Evolutionary conservation across 768 basidiomycete genomes (phyloP), one percentile per base, ranked within the genome.

Genomic region (Pilatotrama ljubarskyi): DNA sequence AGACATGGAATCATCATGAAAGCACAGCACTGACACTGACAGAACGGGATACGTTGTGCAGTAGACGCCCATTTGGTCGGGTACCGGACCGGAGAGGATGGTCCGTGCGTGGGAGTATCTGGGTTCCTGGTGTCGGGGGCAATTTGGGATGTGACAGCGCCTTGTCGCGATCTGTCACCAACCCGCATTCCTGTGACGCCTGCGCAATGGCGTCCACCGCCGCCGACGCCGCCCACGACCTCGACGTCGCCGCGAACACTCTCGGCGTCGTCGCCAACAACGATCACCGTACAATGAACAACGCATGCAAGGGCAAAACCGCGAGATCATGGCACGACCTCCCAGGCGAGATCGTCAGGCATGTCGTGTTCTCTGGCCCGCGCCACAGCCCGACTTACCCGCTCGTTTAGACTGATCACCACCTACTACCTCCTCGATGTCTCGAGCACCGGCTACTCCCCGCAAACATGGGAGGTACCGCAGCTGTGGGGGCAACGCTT

Each of bases 301-400:
- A 18, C n/a, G 15, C 47, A 17, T 83, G 80, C 73, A 86, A 86
- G 66, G 85, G 85, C 53, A 87, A 86, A 69, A 73, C 74, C 18
- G 78, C 82, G 6, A 71, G 83, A 70, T 84, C 83, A 18, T 86
- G 85, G 85, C 78, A 78, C n/a, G 80, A 85, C 63, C 71, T 86
- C 20, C 85, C 85, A 0, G 76, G 78, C 52, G 85, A 87, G 68
- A 79, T 87, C 66, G 73, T 87, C 70, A 80, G 80, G 85, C 83
- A 67, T 69, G 80, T 24, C 35, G 51, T 60, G 14, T 10, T 36
- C 55, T 56, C 40, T 37, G 42, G 35, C 47, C 52, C 44, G 51
- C 64, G 59, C 55, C 58, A 61, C 64, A 49, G 54, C 46, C 51
- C 51, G 47, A 51, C 65, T 64, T 60, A 55, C 64, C 59, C 56